These are phyloP conservation scores for Litsea cubeba DNA, from an alignment of 164 flowering plant genomes.

Conservation along the genomic window DNA sequence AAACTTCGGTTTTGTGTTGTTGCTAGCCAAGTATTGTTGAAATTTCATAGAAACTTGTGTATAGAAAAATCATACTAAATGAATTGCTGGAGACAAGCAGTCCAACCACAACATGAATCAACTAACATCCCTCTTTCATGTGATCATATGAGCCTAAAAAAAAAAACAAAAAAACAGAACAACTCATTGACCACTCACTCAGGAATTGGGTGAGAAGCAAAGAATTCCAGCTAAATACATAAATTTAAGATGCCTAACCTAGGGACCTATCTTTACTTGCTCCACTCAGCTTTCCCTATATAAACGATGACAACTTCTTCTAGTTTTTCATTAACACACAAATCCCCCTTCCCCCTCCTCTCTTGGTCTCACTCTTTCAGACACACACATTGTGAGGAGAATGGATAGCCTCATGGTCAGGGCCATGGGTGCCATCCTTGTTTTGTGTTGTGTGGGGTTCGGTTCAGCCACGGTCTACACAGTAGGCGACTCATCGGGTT, in stretches of 20 bases:
- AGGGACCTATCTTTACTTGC: background rate
- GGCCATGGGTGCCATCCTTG: constrained; percentile 9
- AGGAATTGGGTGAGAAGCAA: background rate
- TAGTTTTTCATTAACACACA: background rate
- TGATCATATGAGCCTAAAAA: background rate
- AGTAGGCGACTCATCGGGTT: constrained; percentile 43
- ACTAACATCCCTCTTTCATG: background rate
- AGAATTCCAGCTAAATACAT: background rate
- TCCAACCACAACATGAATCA: background rate
- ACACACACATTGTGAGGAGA: background rate
- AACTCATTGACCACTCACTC: background rate
- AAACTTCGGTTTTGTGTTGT: background rate
- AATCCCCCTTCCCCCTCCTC: constrained; percentile 1
- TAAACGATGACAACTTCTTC: constrained; percentile 2
- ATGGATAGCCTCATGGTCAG: background rate
- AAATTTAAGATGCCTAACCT: background rate
- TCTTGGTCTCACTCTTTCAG: background rate
- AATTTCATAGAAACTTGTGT: background rate
- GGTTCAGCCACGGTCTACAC: constrained; percentile 29
- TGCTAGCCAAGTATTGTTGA: background rate
- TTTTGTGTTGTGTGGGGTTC: constrained; percentile 13
- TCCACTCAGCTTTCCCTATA: constrained; percentile 11
- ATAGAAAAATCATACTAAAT: too few species aligned
- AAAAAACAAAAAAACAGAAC: background rate
- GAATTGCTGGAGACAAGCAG: background rate